Evolutionary conservation across 129 eudicot species (phyloP).

Genomic region (Heracleum sosnowskyi): DNA sequence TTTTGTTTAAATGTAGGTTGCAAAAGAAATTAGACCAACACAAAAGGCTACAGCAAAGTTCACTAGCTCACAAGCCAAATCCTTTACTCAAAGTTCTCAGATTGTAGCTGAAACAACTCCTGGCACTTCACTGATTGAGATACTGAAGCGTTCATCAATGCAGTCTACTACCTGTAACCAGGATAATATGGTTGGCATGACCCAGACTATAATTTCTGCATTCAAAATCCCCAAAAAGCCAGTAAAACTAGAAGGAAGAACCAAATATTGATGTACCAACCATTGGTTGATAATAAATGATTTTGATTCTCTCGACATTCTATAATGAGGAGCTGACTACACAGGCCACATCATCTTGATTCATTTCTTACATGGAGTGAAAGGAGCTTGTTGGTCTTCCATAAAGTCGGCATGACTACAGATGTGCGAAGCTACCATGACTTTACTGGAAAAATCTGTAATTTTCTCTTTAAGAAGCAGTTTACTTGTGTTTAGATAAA

Average conservation of each 20-base stretch:
- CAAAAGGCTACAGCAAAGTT: slow-evolving; percentile 45
- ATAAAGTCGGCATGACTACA: no score
- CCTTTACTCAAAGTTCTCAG: slow-evolving; percentile 27
- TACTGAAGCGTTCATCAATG: slow-evolving; percentile 51
- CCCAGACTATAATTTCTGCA: slow-evolving; percentile 52
- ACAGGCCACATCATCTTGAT: neutral
- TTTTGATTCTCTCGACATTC: neutral
- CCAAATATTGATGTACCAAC: slow-evolving; percentile 13
- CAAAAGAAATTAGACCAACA: slow-evolving; percentile 34
- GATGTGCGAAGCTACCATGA: no score
- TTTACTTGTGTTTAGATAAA: no score
- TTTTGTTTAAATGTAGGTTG: slow-evolving; percentile 28
- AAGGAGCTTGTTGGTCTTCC: no score
- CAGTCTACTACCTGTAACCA: slow-evolving; percentile 24
- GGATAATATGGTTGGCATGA: slow-evolving; percentile 36
- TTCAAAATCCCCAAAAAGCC: slow-evolving; percentile 63
- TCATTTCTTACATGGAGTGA: neutral
- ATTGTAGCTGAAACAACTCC: slow-evolving; percentile 24
- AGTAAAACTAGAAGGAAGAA: slow-evolving; percentile 48
- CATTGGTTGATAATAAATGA: neutral
- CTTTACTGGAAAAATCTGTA: no score
- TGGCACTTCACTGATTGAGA: slow-evolving; percentile 52
- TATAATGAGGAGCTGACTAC: neutral
- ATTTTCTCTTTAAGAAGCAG: no score
- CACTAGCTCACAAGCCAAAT: slow-evolving; percentile 47